These are phyloP conservation scores for Cicer arietinum DNA, from an alignment of 306 rosid species.

Conservation along the genomic window DNA sequence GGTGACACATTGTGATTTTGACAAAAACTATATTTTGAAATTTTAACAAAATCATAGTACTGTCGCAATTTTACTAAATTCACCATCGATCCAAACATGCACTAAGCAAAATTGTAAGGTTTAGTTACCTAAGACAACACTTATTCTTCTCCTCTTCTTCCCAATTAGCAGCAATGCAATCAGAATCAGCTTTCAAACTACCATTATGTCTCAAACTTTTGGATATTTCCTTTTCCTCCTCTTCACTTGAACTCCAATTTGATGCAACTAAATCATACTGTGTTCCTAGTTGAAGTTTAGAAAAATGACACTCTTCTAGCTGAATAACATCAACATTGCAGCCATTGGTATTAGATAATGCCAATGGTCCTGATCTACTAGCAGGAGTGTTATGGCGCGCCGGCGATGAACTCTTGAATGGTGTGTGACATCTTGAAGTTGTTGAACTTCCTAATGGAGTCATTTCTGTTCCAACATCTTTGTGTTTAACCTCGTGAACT, in stretches of 20 bases:
- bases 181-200: conserved; percentile 63
- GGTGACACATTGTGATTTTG: no score
- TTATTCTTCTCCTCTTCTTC: conserved; percentile 87
- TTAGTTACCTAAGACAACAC: conserved; percentile 77
- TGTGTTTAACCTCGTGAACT: conserved; percentile 63
- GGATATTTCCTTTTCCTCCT: conserved; percentile 91
- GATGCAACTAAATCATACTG: conserved; percentile 73
- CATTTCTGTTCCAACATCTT: conserved; percentile 93
- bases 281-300: conserved; percentile 74
- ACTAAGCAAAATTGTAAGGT: neutral
- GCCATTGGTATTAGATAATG: conserved; percentile 45
- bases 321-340: conserved; percentile 61
- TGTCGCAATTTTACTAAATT: no score
- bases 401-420: conserved; percentile 81
- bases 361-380: conserved; percentile 81
- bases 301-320: conserved; percentile 85
- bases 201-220: conserved; percentile 89
- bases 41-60: no score
- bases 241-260: conserved; percentile 95
- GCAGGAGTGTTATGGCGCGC: conserved; percentile 93
- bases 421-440: conserved; percentile 91
- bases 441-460: conserved; percentile 97
- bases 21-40: no score
- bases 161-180: conserved; percentile 76
- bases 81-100: no score